phyloP scores from a whole-genome alignment of 805 yeast species.

The Pichia insulana region DNA sequence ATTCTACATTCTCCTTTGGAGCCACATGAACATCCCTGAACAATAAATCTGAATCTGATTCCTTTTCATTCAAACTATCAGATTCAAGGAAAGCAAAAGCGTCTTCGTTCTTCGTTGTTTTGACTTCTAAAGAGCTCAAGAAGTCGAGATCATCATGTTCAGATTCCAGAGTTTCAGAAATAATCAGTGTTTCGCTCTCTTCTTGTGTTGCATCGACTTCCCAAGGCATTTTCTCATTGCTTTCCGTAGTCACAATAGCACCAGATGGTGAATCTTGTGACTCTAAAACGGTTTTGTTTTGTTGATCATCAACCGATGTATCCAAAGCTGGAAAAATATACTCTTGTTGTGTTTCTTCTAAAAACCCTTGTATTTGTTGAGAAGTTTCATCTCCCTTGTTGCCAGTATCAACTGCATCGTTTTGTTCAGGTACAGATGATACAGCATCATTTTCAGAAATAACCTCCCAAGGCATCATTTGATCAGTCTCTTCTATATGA shows the following conservation, averaged over 20 bases:
- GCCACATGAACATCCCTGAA: too few relatives aligned
- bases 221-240: constrained; percentile 10
- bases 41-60: not conserved
- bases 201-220: not conserved
- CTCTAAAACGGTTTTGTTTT: too few relatives aligned
- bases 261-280: too few relatives aligned
- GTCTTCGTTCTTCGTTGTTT: not conserved
- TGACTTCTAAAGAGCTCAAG: constrained; percentile 3
- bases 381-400: too few relatives aligned
- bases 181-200: not conserved
- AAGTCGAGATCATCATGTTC: constrained; percentile 9
- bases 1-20: not conserved
- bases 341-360: too few relatives aligned
- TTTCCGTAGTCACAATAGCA: too few relatives aligned
- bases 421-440: too few relatives aligned
- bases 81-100: not conserved
- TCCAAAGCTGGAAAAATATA: too few relatives aligned
- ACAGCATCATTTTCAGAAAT: constrained; percentile 1
- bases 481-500: not conserved
- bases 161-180: not conserved
- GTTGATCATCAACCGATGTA: too few relatives aligned
- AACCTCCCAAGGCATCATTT: constrained; percentile 7
- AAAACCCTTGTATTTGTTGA: too few relatives aligned
- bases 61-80: not conserved
- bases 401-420: too few relatives aligned